Percentiles rank a stretch among this genome's conserved stretches.
phyloP scores from a whole-genome alignment of 495 filamentous ascomycete species.

The Daldinia decipiens region DNA sequence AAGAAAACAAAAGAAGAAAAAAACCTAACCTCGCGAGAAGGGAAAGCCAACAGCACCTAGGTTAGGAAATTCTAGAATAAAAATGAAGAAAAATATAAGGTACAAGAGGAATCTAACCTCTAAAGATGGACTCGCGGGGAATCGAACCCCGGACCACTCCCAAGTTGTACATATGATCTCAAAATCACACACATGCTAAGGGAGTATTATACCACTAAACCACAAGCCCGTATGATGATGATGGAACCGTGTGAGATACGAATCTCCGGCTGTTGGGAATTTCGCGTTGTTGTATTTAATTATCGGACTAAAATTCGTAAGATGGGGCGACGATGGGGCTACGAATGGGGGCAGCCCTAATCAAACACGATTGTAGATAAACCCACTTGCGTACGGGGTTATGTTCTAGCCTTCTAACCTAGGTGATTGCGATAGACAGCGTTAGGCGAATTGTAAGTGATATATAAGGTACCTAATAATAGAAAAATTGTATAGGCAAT shows the following conservation, averaged over 20 bases:
- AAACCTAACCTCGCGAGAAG: no score
- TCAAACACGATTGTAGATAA: conserved; percentile 13
- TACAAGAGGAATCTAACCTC: conserved; percentile 32
- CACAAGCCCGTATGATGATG: conserved; percentile 19
- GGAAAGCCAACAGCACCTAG: no score
- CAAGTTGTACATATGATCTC: conserved; percentile 2
- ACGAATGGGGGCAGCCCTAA: conserved; percentile 19
- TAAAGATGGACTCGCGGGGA: conserved; percentile 55
- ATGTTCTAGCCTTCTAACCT: not conserved
- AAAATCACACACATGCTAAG: conserved; percentile 34
- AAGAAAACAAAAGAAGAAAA: no score
- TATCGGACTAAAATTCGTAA: conserved; percentile 11
- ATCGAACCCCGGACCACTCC: conserved; percentile 66
- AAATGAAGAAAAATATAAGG: conserved; percentile 12
- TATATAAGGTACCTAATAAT: not conserved
- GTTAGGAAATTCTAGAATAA: no score
- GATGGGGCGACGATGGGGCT: conserved; percentile 18
- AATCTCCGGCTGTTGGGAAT: conserved; percentile 15
- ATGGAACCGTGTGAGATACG: not conserved
- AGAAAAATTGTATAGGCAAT: not conserved
- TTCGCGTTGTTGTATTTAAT: not conserved
- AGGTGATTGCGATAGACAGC: not conserved
- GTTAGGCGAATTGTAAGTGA: not conserved
- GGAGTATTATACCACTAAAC: conserved; percentile 43
- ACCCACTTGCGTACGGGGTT: not conserved